Evolutionary conservation across 371 early-diverging fungal species (phyloP), one percentile per base, ranked within the genome.

Genomic region (Mucor piriformis): DNA sequence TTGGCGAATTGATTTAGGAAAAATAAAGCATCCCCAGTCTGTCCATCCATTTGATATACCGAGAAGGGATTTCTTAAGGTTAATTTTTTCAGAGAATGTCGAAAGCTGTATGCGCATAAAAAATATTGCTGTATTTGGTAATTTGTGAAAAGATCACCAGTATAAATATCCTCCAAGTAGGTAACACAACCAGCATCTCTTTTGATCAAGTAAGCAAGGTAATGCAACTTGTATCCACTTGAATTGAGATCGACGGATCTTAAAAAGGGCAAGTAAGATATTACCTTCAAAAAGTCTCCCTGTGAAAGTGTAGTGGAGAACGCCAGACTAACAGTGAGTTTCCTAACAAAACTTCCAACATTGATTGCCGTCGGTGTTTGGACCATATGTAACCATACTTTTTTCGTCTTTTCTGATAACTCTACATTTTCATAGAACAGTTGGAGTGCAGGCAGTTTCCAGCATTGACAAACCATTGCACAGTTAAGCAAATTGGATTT

Each of bases 21-120:
- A 24, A 24, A 46, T 4, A 46, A 2, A 10, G 15, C 46, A 5
- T 23, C 12, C 0, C 24, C 25, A 20, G 23, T 12, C 24, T 46
- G 46, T 1, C 46, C 46, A 24, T 13, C 15, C 8, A 46, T 46
- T 11, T 13, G 25, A 15, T 21, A 46, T 12, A 20, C 10, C 4
- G 2, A 1, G 11, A 12, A 3, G 12, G 46, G 46, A 24, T 46
- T 21, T 11, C 46, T 21, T 5, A 46, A 46, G 15, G 46, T 46
- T 46, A 46, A 24, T 10, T 46, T 16, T 46, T 46, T 46, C 11
- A 46, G 18, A 10, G 46, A 46, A 15, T 46, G 11, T 13, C 46
- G 46, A 46, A 46, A 46, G 18, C 46, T 46, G 24, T 46, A 46
- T 23, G 46, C 46, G 24, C 46, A 46, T 46, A 46, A 46, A 24